Base-by-base conservation (phyloP, 352 stramenopile genomes). In the Phytophthora brassicae region DNA sequence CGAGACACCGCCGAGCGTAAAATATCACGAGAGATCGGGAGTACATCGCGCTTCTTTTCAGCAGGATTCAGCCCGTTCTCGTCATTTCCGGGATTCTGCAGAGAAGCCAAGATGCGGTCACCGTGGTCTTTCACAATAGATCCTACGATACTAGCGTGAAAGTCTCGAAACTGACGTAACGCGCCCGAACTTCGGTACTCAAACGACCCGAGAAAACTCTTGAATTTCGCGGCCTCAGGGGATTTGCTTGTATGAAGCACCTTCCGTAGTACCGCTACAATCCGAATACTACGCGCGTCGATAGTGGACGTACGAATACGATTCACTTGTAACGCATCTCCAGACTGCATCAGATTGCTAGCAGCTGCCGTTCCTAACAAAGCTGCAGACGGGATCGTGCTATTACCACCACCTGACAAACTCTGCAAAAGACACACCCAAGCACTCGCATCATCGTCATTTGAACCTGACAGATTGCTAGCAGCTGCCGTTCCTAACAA, bases 371-470 rank as follows among this genome's bases (percentile, higher is more conserved):
- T 79, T 2, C 71, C 74, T 3, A 84, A 47, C 7, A 74, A 53
- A 17, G 56, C 56, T 6, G 71, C 68, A 0, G 74, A 73, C n/a
- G 74, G 52, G 12, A 84, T 70, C 9, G 74, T 76, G 23, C 58
- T 67, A n/a, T 58, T 77, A 24, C 72, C 77, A 28, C 24, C 65
- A 5, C 68, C 63, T n/a, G 76, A 75, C 33, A 92, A 64, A 42
- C 73, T 90, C 57, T 93, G 85, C 29, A 95, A 56, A 56, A 94
- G 72, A 64, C 81, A 90, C 19, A 96, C 84, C 87, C 87, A 96
- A 0, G 77, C 81, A 45, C 78, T 94, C n/a, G 89, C 86, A 28
- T 96, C 87, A 56, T 94, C 86, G 48, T 94, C 84, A 45, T 92
- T 84, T 4, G 77, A 85, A 6, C 80, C 87, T 13, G 92, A 89